Conservation (phyloP, 768 basidiomycete genomes). For the Gymnopilus junonius region DNA sequence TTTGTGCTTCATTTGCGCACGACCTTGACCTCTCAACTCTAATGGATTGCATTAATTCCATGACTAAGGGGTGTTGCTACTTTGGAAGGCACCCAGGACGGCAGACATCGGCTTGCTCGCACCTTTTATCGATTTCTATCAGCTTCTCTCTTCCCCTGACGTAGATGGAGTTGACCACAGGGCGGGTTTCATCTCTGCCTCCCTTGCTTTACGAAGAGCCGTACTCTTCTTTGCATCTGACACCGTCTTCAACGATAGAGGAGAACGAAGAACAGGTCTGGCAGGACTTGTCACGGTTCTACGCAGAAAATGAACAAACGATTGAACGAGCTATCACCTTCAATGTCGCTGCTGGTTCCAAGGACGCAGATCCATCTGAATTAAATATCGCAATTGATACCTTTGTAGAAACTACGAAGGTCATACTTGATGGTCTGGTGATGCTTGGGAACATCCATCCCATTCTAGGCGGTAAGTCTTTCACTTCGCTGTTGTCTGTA, state of each 20-base stretch:
- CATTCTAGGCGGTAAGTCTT: conserved; percentile 6
- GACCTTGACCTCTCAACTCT: neutral
- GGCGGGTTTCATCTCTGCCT: neutral
- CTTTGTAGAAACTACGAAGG: conserved; percentile 2
- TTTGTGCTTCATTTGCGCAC: neutral
- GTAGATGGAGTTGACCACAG: neutral
- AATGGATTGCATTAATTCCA: no score
- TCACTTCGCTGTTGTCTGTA: neutral
- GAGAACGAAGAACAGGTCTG: neutral
- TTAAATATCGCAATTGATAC: conserved; percentile 1
- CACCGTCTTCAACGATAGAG: neutral
- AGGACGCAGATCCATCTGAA: neutral
- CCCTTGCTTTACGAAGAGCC: neutral
- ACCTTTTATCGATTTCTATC: neutral
- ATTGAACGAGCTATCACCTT: neutral
- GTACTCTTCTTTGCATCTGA: neutral
- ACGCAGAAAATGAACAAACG: conserved; percentile 2
- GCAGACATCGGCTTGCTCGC: no score
- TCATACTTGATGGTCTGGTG: conserved; percentile 5
- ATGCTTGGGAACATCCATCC: conserved; percentile 11
- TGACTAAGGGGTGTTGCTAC: no score
- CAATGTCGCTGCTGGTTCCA: neutral
- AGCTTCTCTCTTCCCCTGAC: neutral
- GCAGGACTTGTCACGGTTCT: conserved; percentile 1
- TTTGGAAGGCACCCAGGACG: no score